Evolutionary conservation across 306 rosid species (phyloP).

Genomic region (Prunus mume): DNA sequence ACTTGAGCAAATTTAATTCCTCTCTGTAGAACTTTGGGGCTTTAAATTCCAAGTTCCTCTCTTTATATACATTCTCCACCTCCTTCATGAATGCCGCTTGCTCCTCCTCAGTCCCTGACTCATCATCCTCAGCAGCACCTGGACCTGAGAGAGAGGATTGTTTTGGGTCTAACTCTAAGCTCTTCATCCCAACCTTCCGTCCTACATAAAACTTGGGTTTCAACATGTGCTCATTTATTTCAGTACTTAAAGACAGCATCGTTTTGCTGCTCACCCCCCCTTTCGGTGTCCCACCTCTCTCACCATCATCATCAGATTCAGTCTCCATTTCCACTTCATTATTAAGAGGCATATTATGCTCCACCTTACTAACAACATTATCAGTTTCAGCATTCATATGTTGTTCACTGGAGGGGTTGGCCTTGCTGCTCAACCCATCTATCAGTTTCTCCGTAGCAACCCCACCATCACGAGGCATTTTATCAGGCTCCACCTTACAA

Average conservation of each 20-base stretch:
- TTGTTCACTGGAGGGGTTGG: neutral
- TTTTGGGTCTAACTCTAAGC: neutral
- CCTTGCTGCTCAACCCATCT: slow-evolving; percentile 4
- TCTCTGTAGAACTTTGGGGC: slow-evolving; percentile 77
- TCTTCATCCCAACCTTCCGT: slow-evolving; percentile 15
- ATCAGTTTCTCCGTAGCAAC: neutral
- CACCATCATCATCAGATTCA: slow-evolving; percentile 15
- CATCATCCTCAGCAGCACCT: slow-evolving; percentile 47
- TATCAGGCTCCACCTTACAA: neutral
- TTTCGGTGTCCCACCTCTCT: slow-evolving; percentile 4
- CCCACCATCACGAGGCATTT: neutral
- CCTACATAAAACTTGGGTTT: slow-evolving; percentile 25
- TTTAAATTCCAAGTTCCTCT: slow-evolving; percentile 71
- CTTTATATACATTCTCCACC: slow-evolving; percentile 64
- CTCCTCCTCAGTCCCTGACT: slow-evolving; percentile 64
- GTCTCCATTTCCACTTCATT: neutral
- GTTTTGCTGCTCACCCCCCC: slow-evolving; percentile 18
- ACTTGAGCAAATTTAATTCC: slow-evolving; percentile 76
- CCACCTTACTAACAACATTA: neutral
- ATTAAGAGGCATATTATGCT: neutral
- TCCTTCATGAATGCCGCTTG: slow-evolving; percentile 64
- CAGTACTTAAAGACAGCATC: slow-evolving; percentile 9
- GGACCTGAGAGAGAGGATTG: neutral
- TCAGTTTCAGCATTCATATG: neutral
- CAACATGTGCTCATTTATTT: slow-evolving; percentile 4